These are phyloP conservation scores for Trichoderma erinaceum DNA, from an alignment of 495 filamentous ascomycete genomes.

Conservation along the genomic window DNA sequence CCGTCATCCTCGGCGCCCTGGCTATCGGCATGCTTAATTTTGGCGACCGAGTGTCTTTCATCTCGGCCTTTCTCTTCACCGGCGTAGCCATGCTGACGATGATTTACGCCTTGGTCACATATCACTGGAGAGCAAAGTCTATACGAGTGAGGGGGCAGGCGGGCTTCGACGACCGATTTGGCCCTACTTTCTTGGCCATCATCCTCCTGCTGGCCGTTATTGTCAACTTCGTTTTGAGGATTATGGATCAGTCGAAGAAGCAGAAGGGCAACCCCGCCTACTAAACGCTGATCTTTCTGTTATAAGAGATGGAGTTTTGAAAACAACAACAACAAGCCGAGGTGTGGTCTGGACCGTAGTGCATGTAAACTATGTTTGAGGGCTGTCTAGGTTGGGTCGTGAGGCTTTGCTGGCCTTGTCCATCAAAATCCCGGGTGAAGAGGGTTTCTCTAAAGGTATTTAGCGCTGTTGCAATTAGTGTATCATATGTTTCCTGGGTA, in stretches of 20 bases:
- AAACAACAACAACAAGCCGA: neutral
- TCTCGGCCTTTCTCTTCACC: slow-evolving; percentile 89
- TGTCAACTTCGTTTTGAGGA: slow-evolving; percentile 87
- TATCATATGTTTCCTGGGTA: slow-evolving; percentile 5
- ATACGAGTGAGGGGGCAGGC: slow-evolving; percentile 87
- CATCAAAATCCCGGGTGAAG: neutral
- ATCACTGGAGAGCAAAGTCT: slow-evolving; percentile 92
- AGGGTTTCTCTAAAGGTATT: neutral
- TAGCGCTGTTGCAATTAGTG: slow-evolving; percentile 3
- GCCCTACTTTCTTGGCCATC: slow-evolving; percentile 82
- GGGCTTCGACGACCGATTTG: slow-evolving; percentile 92
- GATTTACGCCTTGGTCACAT: slow-evolving; percentile 91
- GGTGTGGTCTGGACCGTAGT: neutral
- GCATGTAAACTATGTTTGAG: neutral
- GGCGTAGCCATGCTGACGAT: slow-evolving; percentile 90
- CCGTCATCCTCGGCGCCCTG: slow-evolving; percentile 91
- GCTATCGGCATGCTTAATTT: slow-evolving; percentile 97
- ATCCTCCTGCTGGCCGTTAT: slow-evolving; percentile 78
- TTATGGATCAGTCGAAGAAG: slow-evolving; percentile 46
- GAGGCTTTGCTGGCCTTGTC: neutral
- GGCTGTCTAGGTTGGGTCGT: neutral
- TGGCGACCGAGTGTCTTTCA: slow-evolving; percentile 85
- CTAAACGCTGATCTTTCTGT: neutral
- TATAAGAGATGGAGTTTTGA: neutral
- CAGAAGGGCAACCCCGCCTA: slow-evolving; percentile 22